Conservation (phyloP, 176 grass and related monocot genomes). For the Cocos nucifera region DNA sequence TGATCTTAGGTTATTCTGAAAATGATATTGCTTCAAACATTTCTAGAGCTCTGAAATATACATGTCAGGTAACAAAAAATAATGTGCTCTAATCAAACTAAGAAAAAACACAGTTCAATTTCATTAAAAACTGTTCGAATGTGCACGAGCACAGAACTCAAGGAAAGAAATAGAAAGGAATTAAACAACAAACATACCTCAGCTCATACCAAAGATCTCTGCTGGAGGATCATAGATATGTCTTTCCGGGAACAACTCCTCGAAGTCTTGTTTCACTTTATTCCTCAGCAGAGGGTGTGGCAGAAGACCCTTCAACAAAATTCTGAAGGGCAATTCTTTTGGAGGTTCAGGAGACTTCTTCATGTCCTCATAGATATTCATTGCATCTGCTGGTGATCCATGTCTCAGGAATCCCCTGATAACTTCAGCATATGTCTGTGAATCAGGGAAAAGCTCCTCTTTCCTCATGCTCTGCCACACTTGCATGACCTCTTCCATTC, state of each 20-base stretch:
- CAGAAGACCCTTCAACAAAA: constrained; percentile 85
- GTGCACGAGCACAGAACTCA: too few relatives aligned
- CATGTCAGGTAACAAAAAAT: too few relatives aligned
- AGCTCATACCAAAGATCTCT: constrained; percentile 85
- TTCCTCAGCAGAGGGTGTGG: constrained; percentile 78
- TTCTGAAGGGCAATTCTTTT: constrained; percentile 76
- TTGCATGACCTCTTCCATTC: constrained; percentile 82
- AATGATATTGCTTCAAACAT: too few relatives aligned
- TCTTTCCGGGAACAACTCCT: constrained; percentile 78
- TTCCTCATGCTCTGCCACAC: constrained; percentile 75
- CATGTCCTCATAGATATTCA: constrained; percentile 97
- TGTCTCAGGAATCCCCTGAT: constrained; percentile 87
- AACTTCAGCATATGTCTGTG: constrained; percentile 83
- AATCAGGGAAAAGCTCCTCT: constrained; percentile 75
- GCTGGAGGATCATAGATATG: constrained; percentile 97
- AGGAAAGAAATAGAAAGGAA: too few relatives aligned
- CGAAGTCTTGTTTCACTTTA: constrained; percentile 94
- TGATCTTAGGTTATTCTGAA: too few relatives aligned
- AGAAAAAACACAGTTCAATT: too few relatives aligned
- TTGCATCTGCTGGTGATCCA: constrained; percentile 85
- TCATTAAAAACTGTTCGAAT: too few relatives aligned
- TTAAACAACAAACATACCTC: constrained; percentile 16
- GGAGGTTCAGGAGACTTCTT: constrained; percentile 76
- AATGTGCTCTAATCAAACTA: too few relatives aligned
- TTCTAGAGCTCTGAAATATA: too few relatives aligned